phyloP scores from a whole-genome alignment of 805 yeast species.

The Hanseniaspora pseudoguilliermondii region DNA sequence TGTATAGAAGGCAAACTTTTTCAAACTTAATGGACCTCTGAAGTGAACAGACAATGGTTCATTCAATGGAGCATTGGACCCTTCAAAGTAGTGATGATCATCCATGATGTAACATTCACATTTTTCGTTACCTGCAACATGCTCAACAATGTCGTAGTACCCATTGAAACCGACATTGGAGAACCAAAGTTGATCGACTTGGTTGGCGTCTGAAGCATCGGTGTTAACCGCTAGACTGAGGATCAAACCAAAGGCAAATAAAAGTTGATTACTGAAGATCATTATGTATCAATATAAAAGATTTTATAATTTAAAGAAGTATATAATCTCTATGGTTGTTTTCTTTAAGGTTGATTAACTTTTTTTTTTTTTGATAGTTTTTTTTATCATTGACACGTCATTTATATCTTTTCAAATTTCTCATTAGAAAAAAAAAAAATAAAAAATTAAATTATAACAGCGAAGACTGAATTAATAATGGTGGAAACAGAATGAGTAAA shows the following conservation, averaged over 20 bases:
- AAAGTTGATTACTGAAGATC: not conserved
- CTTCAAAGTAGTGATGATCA: slow-evolving; percentile 28
- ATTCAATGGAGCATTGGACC: slow-evolving; percentile 52
- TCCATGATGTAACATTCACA: slow-evolving; percentile 25
- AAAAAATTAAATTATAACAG: too few relatives aligned
- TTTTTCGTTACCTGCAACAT: slow-evolving; percentile 18
- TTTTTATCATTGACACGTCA: too few relatives aligned
- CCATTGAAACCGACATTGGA: slow-evolving; percentile 27
- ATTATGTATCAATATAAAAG: not conserved
- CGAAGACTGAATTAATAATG: too few relatives aligned
- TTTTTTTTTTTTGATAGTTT: too few relatives aligned
- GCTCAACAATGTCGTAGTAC: slow-evolving; percentile 23
- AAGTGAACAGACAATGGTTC: slow-evolving; percentile 62
- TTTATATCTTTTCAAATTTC: too few relatives aligned
- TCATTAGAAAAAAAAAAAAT: too few relatives aligned
- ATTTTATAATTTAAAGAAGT: not conserved
- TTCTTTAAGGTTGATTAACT: too few relatives aligned
- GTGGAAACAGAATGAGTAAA: too few relatives aligned
- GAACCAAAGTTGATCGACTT: slow-evolving; percentile 20
- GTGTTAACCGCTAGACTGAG: not conserved
- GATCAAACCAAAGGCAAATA: not conserved
- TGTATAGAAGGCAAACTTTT: slow-evolving; percentile 50
- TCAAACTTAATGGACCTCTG: slow-evolving; percentile 57
- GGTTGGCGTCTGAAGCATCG: slow-evolving; percentile 1
- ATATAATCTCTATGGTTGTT: too few relatives aligned